Evolutionary conservation across 176 grass and related monocot genomes (phyloP), one percentile per base, ranked within the genome.

Genomic region (Canna indica): DNA sequence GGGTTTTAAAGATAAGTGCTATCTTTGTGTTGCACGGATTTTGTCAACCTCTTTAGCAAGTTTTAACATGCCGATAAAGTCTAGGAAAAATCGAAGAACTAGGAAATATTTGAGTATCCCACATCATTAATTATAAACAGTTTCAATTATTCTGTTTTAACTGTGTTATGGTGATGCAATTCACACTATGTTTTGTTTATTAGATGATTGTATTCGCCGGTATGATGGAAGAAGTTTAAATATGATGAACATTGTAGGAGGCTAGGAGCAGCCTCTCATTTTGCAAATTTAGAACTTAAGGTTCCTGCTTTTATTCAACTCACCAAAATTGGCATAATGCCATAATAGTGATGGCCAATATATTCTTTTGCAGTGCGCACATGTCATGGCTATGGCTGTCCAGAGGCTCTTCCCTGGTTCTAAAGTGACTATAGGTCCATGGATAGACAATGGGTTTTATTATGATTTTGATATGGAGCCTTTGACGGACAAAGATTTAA

Each of bases 301-400:
- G 17, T 61, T 61, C 8, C 4, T 46, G 11, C 9, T 30, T n/a
- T 15, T 50, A 20, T 31, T 48, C 28, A 17, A 7, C 68, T 48
- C 50, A 28, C 26, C 6, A 75, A 61, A 17, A 10, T 60, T 39
- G 7, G 59, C 16, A 34, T 53, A 9, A 59, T 35, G n/a, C n/a
- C 47, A 48, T 71, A 45, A 61, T n/a, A n/a, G n/a, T n/a, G n/a
- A n/a, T 36, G 24, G 32, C 29, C 39, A 16, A 46, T 64, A 15
- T 2, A 65, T 46, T 27, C 48, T 79, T 74, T 28, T 81, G 64
- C 48, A 97, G 94, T 90, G 89, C 42, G 94, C 94, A 41, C 94
- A 97, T 92, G 86, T 97, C 58, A 97, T 97, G 94, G 94, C 94
- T 31, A 92, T 97, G 94, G 94, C 89, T 54, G 94, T 97, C 29